Evolutionary conservation across 306 rosid genomes (phyloP), one percentile per base, ranked within the genome.

Genomic region (Rosa rugosa): DNA sequence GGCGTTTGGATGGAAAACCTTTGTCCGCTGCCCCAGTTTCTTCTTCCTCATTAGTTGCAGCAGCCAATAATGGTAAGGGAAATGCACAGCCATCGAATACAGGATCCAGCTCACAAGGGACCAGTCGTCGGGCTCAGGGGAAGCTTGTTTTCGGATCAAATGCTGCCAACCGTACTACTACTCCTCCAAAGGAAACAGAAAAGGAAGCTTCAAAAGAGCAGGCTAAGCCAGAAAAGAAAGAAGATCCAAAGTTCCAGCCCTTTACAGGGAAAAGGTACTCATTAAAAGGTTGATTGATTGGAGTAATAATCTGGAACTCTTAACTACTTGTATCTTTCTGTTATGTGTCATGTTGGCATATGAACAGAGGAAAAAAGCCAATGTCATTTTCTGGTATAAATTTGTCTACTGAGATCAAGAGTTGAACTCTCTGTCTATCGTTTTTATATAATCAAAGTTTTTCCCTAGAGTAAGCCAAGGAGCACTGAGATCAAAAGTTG

Each of bases 1-100:
- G 98, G 80, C 97, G 99, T 75, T 91, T 92, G 89, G 99, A 92
- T 51, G 99, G 99, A 80, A 95, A 91, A 76, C 88, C 97, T 59
- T 82, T 83, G 81, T 69, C 70, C 85, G 72, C 88, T 90, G 68
- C 86, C 72, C 86, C 90, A 27, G 77, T 76, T 78, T 75, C 90
- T 75, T 87, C 88, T 34, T 84, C 62, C 11, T 56, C 27, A 8
- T 18, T 54, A 10, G 12, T 56, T n/a, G 62, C 27, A 1, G 62
- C 62, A 56, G 62, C 34, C 17, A 60, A 13, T 11, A 87, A 9
- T 85, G 83, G 31, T 76, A 73, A 71, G 75, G 84, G 83, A 20
- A 88, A 73, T 77, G 72, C 91, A 40, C 88, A 84, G 50, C 81
- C 17, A 4, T 59, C 90, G 51, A 87, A 93, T 41, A 54, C 84